Conservation (phyloP, 2,329 filamentous ascomycete species). For the Alternaria rosae region DNA sequence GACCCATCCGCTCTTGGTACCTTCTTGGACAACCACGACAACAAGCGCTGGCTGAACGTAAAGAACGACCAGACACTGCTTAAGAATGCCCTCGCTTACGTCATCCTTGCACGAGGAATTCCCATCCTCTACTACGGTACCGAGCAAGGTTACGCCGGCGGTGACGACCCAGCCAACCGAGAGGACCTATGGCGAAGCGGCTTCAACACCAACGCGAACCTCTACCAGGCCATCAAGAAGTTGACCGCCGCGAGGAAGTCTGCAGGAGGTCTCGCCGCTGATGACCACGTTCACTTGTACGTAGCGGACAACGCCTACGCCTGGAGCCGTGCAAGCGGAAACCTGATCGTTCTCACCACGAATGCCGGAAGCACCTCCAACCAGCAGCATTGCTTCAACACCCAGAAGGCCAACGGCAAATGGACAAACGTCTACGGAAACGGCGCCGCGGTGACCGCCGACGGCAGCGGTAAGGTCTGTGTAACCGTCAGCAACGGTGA, state of each 20-base stretch:
- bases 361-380: constrained; percentile 53
- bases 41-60: constrained; percentile 46
- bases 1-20: constrained; percentile 48
- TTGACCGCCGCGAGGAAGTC: constrained; percentile 38
- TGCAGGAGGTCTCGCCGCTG: constrained; percentile 53
- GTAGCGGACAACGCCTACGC: constrained; percentile 55
- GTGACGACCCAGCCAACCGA: constrained; percentile 50
- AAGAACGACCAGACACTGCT: constrained; percentile 47
- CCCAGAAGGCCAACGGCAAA: constrained; percentile 46
- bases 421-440: constrained; percentile 55
- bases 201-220: constrained; percentile 41
- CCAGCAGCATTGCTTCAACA: constrained; percentile 54
- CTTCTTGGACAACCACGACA: constrained; percentile 53
- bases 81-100: constrained; percentile 51
- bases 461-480: constrained; percentile 54
- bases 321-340: constrained; percentile 55
- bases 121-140: constrained; percentile 53
- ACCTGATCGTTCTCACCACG: constrained; percentile 57
- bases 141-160: constrained; percentile 49
- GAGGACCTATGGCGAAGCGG: constrained; percentile 51
- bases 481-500: constrained; percentile 53
- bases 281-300: constrained; percentile 57
- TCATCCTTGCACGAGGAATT: constrained; percentile 49
- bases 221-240: constrained; percentile 41
- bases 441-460: constrained; percentile 47